These are phyloP conservation scores for Herpetomonas muscarum DNA, from an alignment of 208 protist species.

Conservation along the genomic window DNA sequence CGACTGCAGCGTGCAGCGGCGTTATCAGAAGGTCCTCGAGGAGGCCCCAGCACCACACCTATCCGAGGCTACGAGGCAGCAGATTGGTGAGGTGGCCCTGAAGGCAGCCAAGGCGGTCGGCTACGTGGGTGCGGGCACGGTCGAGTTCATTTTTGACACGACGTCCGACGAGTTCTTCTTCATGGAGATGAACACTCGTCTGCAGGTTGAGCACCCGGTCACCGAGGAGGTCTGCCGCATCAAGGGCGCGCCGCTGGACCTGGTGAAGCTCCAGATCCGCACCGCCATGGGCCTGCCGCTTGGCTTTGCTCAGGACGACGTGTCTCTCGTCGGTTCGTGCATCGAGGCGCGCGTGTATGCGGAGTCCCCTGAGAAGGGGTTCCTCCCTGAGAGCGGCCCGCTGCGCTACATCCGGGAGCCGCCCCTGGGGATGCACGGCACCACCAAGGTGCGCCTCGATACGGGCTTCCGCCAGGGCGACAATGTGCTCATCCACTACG, in stretches of 20 bases:
- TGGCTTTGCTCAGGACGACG: slow-evolving; percentile 46
- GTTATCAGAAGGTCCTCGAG: slow-evolving; percentile 93
- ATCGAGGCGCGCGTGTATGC: slow-evolving; percentile 95
- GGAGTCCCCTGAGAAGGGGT: slow-evolving; percentile 81
- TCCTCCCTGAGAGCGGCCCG: slow-evolving; percentile 64
- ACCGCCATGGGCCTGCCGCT: slow-evolving; percentile 42
- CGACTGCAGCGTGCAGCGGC: slow-evolving; percentile 91
- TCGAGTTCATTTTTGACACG: slow-evolving; percentile 96
- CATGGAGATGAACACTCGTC: slow-evolving; percentile 98
- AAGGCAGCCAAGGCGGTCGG: slow-evolving; percentile 62
- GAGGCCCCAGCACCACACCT: slow-evolving; percentile 72
- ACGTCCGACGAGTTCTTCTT: slow-evolving; percentile 91
- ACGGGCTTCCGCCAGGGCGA: slow-evolving; percentile 64
- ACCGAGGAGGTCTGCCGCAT: slow-evolving; percentile 86
- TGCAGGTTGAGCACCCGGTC: slow-evolving; percentile 93
- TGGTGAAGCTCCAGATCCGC: slow-evolving; percentile 92
- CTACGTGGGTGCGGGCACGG: slow-evolving; percentile 93
- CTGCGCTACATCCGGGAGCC: slow-evolving; percentile 17
- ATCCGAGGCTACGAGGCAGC: slow-evolving; percentile 9
- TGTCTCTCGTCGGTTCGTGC: slow-evolving; percentile 62
- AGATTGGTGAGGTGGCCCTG: slow-evolving; percentile 27
- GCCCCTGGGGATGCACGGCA: slow-evolving; percentile 27
- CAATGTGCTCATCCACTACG: slow-evolving; percentile 90
- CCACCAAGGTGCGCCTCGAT: slow-evolving; percentile 51
- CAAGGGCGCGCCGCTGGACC: slow-evolving; percentile 55